Base-by-base conservation (phyloP, 179 eudicot species). In the Spinacia oleracea region DNA sequence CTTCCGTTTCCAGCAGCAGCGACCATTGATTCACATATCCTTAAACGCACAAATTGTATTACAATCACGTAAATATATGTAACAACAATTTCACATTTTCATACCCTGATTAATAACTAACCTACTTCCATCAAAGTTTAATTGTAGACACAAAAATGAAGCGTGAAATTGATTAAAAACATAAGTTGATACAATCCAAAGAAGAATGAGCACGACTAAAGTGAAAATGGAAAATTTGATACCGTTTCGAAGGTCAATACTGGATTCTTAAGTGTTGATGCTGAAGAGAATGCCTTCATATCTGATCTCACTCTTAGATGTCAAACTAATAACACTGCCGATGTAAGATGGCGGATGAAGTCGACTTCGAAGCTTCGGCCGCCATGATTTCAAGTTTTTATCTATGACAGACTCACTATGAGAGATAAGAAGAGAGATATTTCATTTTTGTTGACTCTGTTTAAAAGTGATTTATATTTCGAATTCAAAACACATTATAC, bases 271-370 rank as follows among this genome's bases (percentile, higher is more conserved):
- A 31, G 95, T 89, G 83, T 92, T 87, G 87, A 92, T 87, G 73
- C 81, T 88, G 86, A 85, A 91, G 58, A 92, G 82, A 85, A 92
- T 74, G 29, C 97, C 97, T 76, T 92, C 97, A 50, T 92, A 92
- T 68, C 93, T 81, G 86, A 92, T 92, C 81, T 92, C 94, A 58
- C 90, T 85, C 82, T 91, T 92, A n/a, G 94, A 90, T 5, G 93
- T 92, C 79, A 92, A 76, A 73, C 97, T 90, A 42, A 92, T 91
- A 80, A 91, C 78, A 82, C 97, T 91, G 1, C 97, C 97, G 74
- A 92, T 79, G 82, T 92, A 92, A 18, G 97, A 88, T 95, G 35
- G 97, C 89, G 45, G 94, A 64, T 6, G 87, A 73, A 76, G 77
- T 81, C 23, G 89, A 63, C 81, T 82, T 83, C 29, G 89, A 69